Percentiles rank a stretch among this genome's conserved stretches.
phyloP scores from a whole-genome alignment of 768 basidiomycete genomes.

The Agrocybe pediades region DNA sequence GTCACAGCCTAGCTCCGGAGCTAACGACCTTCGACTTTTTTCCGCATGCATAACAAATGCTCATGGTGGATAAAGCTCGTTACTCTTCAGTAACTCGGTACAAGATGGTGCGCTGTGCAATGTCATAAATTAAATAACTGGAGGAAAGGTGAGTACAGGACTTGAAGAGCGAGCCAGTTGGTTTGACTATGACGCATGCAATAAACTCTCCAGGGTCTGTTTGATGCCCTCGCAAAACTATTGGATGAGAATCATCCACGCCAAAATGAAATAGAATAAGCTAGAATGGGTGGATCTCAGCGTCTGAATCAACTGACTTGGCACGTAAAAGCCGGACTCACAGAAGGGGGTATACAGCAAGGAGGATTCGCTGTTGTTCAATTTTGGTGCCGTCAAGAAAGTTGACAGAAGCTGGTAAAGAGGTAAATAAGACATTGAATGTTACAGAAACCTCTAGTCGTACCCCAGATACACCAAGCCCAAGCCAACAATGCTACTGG shows the following conservation, averaged over 20 bases:
- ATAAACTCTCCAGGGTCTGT: too few relatives aligned
- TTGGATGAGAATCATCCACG: conserved; percentile 97
- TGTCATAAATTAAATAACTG: too few relatives aligned
- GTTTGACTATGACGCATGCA: too few relatives aligned
- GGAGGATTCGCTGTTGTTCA: conserved; percentile 83
- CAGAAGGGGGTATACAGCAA: conserved; percentile 97
- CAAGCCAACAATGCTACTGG: conserved; percentile 86
- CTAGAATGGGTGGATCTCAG: conserved; percentile 36
- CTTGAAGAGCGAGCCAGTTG: too few relatives aligned
- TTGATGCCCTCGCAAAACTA: conserved; percentile 30
- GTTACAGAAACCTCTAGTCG: conserved; percentile 20
- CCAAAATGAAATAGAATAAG: conserved; percentile 91
- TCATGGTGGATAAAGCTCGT: too few relatives aligned
- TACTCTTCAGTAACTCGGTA: too few relatives aligned
- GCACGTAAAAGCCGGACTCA: conserved; percentile 37
- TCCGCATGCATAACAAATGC: too few relatives aligned
- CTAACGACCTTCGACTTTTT: too few relatives aligned
- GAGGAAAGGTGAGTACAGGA: too few relatives aligned
- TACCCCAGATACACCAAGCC: conserved; percentile 98
- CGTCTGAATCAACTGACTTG: conserved; percentile 5
- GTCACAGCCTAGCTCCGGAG: too few relatives aligned
- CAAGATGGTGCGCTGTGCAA: too few relatives aligned
- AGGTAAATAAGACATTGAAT: background rate
- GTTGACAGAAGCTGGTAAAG: conserved; percentile 80
- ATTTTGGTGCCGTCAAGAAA: conserved; percentile 96